phyloP scores from a whole-genome alignment of 2,329 filamentous ascomycete species.

The Myriosclerotinia curreyana region DNA sequence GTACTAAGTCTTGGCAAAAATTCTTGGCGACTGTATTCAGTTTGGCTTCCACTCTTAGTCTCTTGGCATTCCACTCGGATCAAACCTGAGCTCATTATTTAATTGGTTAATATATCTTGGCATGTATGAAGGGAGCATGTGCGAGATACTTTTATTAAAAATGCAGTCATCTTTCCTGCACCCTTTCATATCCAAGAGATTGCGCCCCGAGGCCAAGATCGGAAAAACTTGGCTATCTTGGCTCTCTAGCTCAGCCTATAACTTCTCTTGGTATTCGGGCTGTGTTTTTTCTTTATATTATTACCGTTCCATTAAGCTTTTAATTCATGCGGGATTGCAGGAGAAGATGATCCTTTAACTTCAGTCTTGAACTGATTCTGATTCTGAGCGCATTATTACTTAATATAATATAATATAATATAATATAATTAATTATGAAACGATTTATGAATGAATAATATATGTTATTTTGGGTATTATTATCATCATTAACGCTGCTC shows the following conservation, averaged over 20 bases:
- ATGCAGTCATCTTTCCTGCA: background rate
- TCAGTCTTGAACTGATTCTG: too few species aligned
- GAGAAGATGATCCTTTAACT: too few species aligned
- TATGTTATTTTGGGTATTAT: too few species aligned
- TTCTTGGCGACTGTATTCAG: background rate
- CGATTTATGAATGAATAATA: too few species aligned
- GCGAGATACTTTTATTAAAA: conserved; percentile 1
- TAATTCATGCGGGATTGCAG: too few species aligned
- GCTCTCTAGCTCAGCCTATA: background rate
- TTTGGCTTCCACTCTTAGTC: conserved; percentile 12
- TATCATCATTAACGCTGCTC: too few species aligned
- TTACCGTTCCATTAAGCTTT: too few species aligned
- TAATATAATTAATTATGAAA: too few species aligned
- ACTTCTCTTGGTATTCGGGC: conserved; percentile 19
- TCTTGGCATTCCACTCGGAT: conserved; percentile 19
- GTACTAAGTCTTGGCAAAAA: conserved; percentile 1
- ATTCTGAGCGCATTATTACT: too few species aligned
- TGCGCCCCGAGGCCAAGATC: conserved; percentile 23
- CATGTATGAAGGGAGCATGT: conserved; percentile 8
- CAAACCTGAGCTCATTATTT: conserved; percentile 6
- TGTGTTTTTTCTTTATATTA: conserved; percentile 9
- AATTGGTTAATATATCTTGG: conserved; percentile 7
- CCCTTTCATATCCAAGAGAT: conserved; percentile 15
- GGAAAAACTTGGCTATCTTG: conserved; percentile 23
- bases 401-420: too few species aligned